Percentiles rank a stretch among this genome's conserved stretches.
Evolutionary conservation across 2,329 filamentous ascomycete genomes (phyloP).

Genomic region (Calonectria leucothoes): DNA sequence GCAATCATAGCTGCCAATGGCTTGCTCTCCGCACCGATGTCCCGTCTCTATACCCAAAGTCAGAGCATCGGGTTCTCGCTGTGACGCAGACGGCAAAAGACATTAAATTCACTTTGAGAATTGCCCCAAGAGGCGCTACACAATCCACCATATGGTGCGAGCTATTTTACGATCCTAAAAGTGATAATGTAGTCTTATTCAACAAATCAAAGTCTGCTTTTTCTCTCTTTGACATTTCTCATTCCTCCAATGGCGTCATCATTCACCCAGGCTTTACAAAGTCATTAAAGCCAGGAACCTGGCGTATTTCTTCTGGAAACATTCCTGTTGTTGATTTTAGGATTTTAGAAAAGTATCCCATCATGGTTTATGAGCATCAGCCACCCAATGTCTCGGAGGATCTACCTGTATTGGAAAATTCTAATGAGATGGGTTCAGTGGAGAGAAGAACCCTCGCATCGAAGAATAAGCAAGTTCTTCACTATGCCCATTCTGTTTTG

Average conservation of each 20-base stretch:
- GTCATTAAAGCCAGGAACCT: constrained; percentile 64
- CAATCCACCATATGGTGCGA: constrained; percentile 68
- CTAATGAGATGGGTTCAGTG: constrained; percentile 53
- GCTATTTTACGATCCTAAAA: constrained; percentile 69
- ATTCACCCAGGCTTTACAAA: constrained; percentile 58
- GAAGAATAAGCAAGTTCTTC: constrained; percentile 57
- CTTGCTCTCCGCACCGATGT: constrained; percentile 63
- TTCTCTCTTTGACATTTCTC: constrained; percentile 57
- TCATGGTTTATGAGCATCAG: constrained; percentile 51
- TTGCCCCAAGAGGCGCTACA: constrained; percentile 57
- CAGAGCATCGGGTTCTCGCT: constrained; percentile 66
- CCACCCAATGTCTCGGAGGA: constrained; percentile 40
- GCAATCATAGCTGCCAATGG: constrained; percentile 67
- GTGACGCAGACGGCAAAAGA: constrained; percentile 70
- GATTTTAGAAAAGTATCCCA: constrained; percentile 66
- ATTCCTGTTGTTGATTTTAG: constrained; percentile 67
- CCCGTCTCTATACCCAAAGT: constrained; percentile 58
- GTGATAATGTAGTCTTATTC: constrained; percentile 67
- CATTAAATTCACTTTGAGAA: constrained; percentile 69
- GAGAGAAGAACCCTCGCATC: constrained; percentile 62
- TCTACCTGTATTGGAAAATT: constrained; percentile 42
- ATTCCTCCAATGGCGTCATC: constrained; percentile 47
- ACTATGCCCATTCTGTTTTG: constrained; percentile 55
- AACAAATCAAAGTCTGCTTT: constrained; percentile 68
- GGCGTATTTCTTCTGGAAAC: constrained; percentile 63